Evolutionary conservation across 2,329 filamentous ascomycete species (phyloP).

Genomic region (Huntiella omanensis): DNA sequence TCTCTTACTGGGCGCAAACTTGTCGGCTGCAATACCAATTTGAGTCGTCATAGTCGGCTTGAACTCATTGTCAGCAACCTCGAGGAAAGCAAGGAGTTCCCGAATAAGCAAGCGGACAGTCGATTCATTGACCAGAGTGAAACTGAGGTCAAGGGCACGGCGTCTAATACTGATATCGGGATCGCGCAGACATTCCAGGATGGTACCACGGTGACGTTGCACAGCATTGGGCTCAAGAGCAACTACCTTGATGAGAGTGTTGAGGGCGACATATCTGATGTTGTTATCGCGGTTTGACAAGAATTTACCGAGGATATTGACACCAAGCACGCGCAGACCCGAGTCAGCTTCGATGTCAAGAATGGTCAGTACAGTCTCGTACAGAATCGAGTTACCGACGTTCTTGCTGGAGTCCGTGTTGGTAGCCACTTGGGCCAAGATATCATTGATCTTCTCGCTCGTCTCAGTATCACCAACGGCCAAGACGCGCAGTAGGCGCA

Average conservation of each 20-base stretch:
- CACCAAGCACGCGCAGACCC: constrained; percentile 77
- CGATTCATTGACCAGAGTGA: constrained; percentile 91
- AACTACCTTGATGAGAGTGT: constrained; percentile 94
- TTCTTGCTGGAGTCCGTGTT: constrained; percentile 98
- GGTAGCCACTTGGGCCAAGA: constrained; percentile 88
- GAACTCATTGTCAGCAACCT: constrained; percentile 96
- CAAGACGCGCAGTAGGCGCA: constrained; percentile 68
- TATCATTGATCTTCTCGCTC: constrained; percentile 97
- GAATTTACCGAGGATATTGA: constrained; percentile 97
- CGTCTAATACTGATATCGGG: constrained; percentile 95
- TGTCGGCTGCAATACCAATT: constrained; percentile 90
- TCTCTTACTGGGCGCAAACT: constrained; percentile 88
- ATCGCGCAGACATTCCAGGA: constrained; percentile 85
- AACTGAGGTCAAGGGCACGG: constrained; percentile 89
- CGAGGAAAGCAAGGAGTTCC: constrained; percentile 83
- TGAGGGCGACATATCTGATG: constrained; percentile 92
- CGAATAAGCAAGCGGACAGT: constrained; percentile 88
- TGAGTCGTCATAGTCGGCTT: constrained; percentile 97
- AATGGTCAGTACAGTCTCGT: constrained; percentile 92
- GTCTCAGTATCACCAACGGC: constrained; percentile 71
- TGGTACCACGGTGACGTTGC: constrained; percentile 91
- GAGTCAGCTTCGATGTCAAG: constrained; percentile 97
- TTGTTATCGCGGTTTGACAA: constrained; percentile 98
- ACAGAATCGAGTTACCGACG: constrained; percentile 92
- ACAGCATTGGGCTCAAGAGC: constrained; percentile 96